Evolutionary conservation across 202 grass and related monocot genomes (phyloP).

Genomic region (Carex sylvatica): DNA sequence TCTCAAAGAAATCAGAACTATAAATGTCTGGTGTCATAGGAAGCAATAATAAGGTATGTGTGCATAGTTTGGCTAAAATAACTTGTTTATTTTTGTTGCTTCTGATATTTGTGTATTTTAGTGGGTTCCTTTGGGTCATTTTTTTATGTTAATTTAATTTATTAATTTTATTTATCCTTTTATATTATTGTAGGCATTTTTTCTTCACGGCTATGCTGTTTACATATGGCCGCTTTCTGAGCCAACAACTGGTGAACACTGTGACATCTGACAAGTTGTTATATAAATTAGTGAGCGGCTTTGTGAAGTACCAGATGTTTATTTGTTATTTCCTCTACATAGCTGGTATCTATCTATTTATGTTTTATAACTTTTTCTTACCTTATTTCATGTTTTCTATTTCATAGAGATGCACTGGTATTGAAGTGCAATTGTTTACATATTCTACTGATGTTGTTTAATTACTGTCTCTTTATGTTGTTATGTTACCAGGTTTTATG

Average conservation of each 20-base stretch:
- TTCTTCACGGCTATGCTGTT: constrained; percentile 87
- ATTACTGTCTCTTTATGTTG: constrained; percentile 13
- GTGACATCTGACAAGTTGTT: constrained; percentile 78
- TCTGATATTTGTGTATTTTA: neutral
- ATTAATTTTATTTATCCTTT: constrained; percentile 9
- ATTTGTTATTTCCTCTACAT: constrained; percentile 95
- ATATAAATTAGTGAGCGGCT: constrained; percentile 58
- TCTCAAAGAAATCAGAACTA: neutral
- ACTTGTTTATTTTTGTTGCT: neutral
- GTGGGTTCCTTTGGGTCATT: neutral
- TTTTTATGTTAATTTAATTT: neutral
- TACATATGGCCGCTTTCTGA: constrained; percentile 85
- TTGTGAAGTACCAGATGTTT: constrained; percentile 95
- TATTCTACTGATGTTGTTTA: neutral
- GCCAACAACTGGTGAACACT: constrained; percentile 82
- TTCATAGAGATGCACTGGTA: neutral
- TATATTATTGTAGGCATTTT: constrained; percentile 60
- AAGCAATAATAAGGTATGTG: neutral
- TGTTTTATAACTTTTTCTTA: neutral
- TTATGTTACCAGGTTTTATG: constrained; percentile 62
- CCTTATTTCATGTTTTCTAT: neutral
- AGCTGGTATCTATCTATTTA: constrained; percentile 45
- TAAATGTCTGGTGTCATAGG: neutral
- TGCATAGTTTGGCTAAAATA: constrained; percentile 1
- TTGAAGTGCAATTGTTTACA: neutral